Base-by-base conservation (phyloP, 2,329 filamentous ascomycete genomes). In the Ilyonectria mors-panacis region DNA sequence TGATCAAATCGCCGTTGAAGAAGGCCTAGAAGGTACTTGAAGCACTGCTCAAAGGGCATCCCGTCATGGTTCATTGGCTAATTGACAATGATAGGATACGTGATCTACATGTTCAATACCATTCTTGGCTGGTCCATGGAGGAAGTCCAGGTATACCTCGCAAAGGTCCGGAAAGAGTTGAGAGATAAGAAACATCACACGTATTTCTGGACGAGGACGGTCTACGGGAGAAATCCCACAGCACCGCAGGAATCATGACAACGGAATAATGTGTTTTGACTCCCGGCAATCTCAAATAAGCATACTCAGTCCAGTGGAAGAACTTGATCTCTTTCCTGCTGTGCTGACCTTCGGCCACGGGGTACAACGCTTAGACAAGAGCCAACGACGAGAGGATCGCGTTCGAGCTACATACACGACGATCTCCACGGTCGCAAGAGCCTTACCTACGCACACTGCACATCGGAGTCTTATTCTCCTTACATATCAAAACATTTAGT, bases 121-220 rank as follows among this genome's bases (percentile, higher is more conserved):
- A 55, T 66, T n/a, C 48, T 66, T 12, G 64, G 60, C 5, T 66
- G 64, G 64, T 47, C 64, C 2, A 55, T 48, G 30, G 54, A 54
- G 6, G 59, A 66, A 21, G 64, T 66, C n/a, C 64, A 66, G 7
- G 6, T 66, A 3, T 64, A 63, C 17, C 47, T 66, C 6, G 48
- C 64, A 3, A 47, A 21, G 47, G 59, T 63, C 5, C 54, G 64
- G 3, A 64, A 47, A 10, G 63, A 66, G 37, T 17, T 66, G n/a
- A 57, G 59, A 28, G 63, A 66, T n/a, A 66, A 26, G 45, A 56
- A 19, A 13, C n/a, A 66, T 19, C 63, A 66, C 26, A 66, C 63
- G 1, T 66, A 66, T 12, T 66, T 66, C 10, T 66, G 63, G 59
- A 62, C 58, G 1, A 62, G 59, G 33, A 62, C 64, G 3, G 64